Base-by-base conservation (phyloP, 108 stramenopile species). In the Skeletonema tropicum region DNA sequence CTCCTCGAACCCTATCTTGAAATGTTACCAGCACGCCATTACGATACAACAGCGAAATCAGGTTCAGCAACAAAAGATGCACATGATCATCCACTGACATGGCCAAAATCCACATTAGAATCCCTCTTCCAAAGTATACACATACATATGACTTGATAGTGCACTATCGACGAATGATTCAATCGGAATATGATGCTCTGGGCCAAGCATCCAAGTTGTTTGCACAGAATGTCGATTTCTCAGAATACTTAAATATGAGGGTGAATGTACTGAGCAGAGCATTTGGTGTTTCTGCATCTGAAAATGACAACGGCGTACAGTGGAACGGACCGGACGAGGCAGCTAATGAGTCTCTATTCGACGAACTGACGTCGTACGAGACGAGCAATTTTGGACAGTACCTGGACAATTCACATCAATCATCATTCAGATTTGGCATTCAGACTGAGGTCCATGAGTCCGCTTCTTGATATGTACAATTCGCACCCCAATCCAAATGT, bases 401-500 rank as follows among this genome's bases (percentile, higher is more conserved):
- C 25, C 57, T 70, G 57, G 32, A 45, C 14, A 61, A 66, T 57
- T 23, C 52, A 25, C 52, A 55, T 23, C 21, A 25, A 55, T 23
- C 52, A 55, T 55, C 52, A 55, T 55, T 55, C 52, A 17, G 19
- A 21, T 49, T 21, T 60, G 14, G 68, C 86, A 19, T 66, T 76
- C n/a, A 74, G 81, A 58, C 75, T 89, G 57, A 45, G 87, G 62
- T 77, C 88, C 49, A 90, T 95, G 90, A 79, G 87, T 59, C 94
- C 92, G 3, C 86, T 95, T 14, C 77, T 92, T 15, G 94, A 95
- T 57, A 77, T 91, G 76, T 90, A 88, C 80, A 86, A 95, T 84
- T 88, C 88, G 26, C 94, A 95, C 68, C 86, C 91, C 10, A 75
- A 87, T 23, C 84, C 90, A 19, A 92, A 91, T 74, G 88, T 85